Evolutionary conservation across 352 stramenopile species (phyloP).

Genomic region (Globisporangium canariense): DNA sequence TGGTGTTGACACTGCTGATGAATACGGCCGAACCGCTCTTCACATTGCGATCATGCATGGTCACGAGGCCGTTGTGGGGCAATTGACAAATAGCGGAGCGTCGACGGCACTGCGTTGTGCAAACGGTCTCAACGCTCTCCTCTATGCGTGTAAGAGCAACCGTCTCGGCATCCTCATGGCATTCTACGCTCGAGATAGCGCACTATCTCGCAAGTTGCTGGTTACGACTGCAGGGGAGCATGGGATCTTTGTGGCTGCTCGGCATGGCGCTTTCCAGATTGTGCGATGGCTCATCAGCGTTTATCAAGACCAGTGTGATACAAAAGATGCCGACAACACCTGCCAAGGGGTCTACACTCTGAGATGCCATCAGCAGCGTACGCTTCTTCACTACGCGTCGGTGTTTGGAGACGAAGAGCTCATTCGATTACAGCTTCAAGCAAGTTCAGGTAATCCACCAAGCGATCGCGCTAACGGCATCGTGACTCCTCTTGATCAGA

Average conservation of each 20-base stretch:
- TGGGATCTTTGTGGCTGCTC: slow-evolving; percentile 46
- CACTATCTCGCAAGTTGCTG: slow-evolving; percentile 23
- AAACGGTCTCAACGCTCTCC: slow-evolving; percentile 36
- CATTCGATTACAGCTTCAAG: slow-evolving; percentile 14
- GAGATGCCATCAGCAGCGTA: slow-evolving; percentile 25
- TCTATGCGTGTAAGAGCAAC: slow-evolving; percentile 53
- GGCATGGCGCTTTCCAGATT: slow-evolving; percentile 33
- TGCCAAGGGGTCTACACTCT: slow-evolving; percentile 8
- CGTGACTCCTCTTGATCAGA: slow-evolving; percentile 24
- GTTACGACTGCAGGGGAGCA: slow-evolving; percentile 29
- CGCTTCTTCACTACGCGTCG: slow-evolving; percentile 48
- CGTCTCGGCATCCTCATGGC: slow-evolving; percentile 45
- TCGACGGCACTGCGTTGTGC: slow-evolving; percentile 31
- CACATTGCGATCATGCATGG: slow-evolving; percentile 48
- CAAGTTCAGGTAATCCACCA: slow-evolving; percentile 1
- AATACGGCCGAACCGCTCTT: slow-evolving; percentile 35
- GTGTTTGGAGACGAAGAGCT: slow-evolving; percentile 38
- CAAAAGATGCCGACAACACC: not conserved
- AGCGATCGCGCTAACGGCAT: not conserved
- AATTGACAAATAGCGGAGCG: slow-evolving; percentile 36
- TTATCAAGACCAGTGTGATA: slow-evolving; percentile 16
- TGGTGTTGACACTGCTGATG: slow-evolving; percentile 21
- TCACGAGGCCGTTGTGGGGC: slow-evolving; percentile 34
- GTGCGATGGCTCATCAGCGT: slow-evolving; percentile 50
- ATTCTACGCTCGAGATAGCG: slow-evolving; percentile 24